Evolutionary conservation across 2,329 filamentous ascomycete genomes (phyloP).

Genomic region (Scopulariopsis brevicaulis): DNA sequence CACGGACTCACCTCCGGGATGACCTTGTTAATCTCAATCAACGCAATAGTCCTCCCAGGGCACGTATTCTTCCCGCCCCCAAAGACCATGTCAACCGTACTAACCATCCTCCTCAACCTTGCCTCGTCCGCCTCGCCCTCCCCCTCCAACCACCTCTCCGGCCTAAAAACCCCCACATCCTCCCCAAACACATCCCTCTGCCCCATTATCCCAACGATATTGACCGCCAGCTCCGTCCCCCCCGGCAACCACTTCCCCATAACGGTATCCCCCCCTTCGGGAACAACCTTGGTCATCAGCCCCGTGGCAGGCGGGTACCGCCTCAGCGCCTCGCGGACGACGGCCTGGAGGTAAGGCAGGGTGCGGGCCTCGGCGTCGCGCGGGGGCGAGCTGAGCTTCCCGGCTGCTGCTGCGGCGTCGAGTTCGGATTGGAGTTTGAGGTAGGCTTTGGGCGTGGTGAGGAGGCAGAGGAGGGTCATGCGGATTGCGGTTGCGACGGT

Average conservation of each 20-base stretch:
- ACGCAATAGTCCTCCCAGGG: conserved; percentile 22
- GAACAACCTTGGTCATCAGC: conserved; percentile 22
- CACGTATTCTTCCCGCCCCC: conserved; percentile 25
- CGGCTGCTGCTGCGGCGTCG: conserved; percentile 12
- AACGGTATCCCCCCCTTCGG: conserved; percentile 16
- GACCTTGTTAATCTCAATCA: conserved; percentile 26
- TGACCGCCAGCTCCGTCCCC: conserved; percentile 19
- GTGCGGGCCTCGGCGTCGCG: conserved; percentile 19
- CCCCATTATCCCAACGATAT: conserved; percentile 21
- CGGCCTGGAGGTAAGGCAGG: conserved; percentile 32
- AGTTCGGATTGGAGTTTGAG: conserved; percentile 29
- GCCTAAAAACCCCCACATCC: conserved; percentile 20
- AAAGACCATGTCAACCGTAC: conserved; percentile 24
- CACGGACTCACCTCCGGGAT: conserved; percentile 28
- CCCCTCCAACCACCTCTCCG: conserved; percentile 24
- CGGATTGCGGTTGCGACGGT: conserved; percentile 39
- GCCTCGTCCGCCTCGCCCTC: conserved; percentile 12
- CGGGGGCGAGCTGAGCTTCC: conserved; percentile 11
- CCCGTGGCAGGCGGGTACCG: conserved; percentile 23
- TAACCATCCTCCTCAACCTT: conserved; percentile 20
- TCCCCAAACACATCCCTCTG: conserved; percentile 20
- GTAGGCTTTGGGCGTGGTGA: conserved; percentile 31
- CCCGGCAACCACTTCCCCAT: conserved; percentile 18
- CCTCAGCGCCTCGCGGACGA: conserved; percentile 35
- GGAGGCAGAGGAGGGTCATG: conserved; percentile 36